Percentiles rank a stretch among this genome's conserved stretches.
phyloP scores from a whole-genome alignment of 106 monocot species.

The Apostasia ramifera region DNA sequence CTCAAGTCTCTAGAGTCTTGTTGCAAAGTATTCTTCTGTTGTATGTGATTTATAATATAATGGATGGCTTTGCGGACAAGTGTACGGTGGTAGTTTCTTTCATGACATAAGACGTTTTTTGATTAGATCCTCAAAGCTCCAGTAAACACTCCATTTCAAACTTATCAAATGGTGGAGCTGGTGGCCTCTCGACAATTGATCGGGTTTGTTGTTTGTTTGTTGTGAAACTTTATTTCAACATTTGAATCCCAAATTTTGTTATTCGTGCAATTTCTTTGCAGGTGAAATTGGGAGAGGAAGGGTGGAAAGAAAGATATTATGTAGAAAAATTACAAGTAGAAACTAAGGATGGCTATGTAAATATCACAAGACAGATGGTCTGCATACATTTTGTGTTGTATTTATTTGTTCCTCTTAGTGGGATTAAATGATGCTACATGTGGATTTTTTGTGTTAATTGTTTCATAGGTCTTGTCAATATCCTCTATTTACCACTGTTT shows the following conservation, averaged over 20 bases:
- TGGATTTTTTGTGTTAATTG: neutral
- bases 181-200: neutral
- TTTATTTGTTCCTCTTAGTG: neutral
- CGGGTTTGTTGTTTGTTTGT: neutral
- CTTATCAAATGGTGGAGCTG: neutral
- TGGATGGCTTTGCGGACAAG: too few species aligned
- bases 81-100: neutral
- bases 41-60: too few species aligned
- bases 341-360: neutral
- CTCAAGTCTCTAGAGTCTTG: neutral
- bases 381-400: neutral
- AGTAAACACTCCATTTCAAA: neutral
- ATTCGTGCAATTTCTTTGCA: neutral
- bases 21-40: neutral
- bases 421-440: neutral
- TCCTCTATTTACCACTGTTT: too few species aligned
- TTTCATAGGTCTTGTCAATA: too few species aligned
- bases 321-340: slow-evolving; percentile 1
- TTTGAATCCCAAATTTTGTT: neutral
- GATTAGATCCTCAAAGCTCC: neutral
- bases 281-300: slow-evolving; percentile 16
- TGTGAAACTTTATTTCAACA: neutral
- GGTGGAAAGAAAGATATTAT: slow-evolving; percentile 14
- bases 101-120: neutral
- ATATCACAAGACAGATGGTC: slow-evolving; percentile 8